These are phyloP conservation scores for Graphium sp. DNA, from an alignment of 2,329 filamentous ascomycete genomes.

Conservation along the genomic window DNA sequence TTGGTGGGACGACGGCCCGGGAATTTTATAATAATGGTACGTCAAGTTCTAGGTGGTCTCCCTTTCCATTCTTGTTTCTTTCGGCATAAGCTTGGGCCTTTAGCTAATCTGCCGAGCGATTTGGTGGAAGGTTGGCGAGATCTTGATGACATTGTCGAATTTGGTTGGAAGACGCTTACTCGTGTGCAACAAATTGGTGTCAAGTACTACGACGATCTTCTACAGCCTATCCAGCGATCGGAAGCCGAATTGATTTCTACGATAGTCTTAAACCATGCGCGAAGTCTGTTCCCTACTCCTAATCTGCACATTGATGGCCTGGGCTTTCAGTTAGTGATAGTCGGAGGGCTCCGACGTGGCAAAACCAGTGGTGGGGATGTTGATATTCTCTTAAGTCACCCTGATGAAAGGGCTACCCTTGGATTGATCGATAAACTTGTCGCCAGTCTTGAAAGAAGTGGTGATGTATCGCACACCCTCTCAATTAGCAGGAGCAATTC, in stretches of 20 bases:
- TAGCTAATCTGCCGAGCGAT: no score
- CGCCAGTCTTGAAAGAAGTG: conserved; percentile 45
- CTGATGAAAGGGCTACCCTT: conserved; percentile 48
- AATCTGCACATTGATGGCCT: no score
- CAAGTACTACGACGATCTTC: conserved; percentile 84
- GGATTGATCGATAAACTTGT: conserved; percentile 62
- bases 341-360: conserved; percentile 69
- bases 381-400: conserved; percentile 72
- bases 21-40: conserved; percentile 56
- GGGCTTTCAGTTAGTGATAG: conserved; percentile 42
- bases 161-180: conserved; percentile 58
- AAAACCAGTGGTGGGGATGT: conserved; percentile 64
- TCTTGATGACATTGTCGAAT: conserved; percentile 71
- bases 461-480: conserved; percentile 70
- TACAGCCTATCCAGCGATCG: conserved; percentile 47
- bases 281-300: conserved; percentile 35
- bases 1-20: conserved; percentile 63
- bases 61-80: no score
- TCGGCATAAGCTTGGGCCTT: no score
- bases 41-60: neutral
- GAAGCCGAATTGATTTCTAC: conserved; percentile 58
- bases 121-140: conserved; percentile 48
- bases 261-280: conserved; percentile 50
- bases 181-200: conserved; percentile 85
- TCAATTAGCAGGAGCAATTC: conserved; percentile 53